These are phyloP conservation scores for Cryphonectria nitschkei DNA, from an alignment of 2,329 filamentous ascomycete species.

Conservation along the genomic window DNA sequence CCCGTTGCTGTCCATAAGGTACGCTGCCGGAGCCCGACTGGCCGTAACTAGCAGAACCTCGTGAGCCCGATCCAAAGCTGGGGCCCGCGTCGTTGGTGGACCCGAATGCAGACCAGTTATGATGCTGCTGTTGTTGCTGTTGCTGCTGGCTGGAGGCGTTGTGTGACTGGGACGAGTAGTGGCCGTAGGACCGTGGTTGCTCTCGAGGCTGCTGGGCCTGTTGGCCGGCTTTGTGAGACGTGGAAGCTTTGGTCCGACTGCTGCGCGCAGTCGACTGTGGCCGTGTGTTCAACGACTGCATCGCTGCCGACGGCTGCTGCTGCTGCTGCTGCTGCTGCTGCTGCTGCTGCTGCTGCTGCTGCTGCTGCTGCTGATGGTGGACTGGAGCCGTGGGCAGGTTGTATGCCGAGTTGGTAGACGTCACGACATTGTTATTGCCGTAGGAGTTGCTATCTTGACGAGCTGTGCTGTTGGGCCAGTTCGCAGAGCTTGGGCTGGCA, in stretches of 20 bases:
- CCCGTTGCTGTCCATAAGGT: slow-evolving; percentile 31
- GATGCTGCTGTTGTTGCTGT: slow-evolving; percentile 37
- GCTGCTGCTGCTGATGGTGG: slow-evolving; percentile 26
- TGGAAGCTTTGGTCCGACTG: slow-evolving; percentile 31
- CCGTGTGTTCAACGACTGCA: slow-evolving; percentile 32
- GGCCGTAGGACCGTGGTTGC: slow-evolving; percentile 35
- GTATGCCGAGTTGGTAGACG: slow-evolving; percentile 32
- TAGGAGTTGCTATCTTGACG: slow-evolving; percentile 36
- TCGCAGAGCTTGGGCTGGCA: slow-evolving; percentile 32
- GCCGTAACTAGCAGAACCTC: slow-evolving; percentile 14
- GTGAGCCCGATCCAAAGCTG: slow-evolving; percentile 32
- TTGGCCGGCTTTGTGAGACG: slow-evolving; percentile 29
- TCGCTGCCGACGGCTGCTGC: slow-evolving; percentile 25
- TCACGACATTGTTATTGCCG: slow-evolving; percentile 33
- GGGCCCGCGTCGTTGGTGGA: slow-evolving; percentile 32
- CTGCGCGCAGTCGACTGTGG: slow-evolving; percentile 36
- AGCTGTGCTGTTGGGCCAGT: slow-evolving; percentile 35
- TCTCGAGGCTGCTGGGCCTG: slow-evolving; percentile 34
- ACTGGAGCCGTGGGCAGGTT: slow-evolving; percentile 32
- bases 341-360: slow-evolving; percentile 26
- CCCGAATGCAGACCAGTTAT: slow-evolving; percentile 42
- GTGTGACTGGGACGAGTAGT: slow-evolving; percentile 36
- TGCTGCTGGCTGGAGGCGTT: slow-evolving; percentile 34
- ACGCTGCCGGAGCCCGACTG: neutral
- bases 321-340: slow-evolving; percentile 19